Evolutionary conservation across 2,329 filamentous ascomycete species (phyloP), one percentile per base, ranked within the genome.

Genomic region (Fusarium subglutinans): DNA sequence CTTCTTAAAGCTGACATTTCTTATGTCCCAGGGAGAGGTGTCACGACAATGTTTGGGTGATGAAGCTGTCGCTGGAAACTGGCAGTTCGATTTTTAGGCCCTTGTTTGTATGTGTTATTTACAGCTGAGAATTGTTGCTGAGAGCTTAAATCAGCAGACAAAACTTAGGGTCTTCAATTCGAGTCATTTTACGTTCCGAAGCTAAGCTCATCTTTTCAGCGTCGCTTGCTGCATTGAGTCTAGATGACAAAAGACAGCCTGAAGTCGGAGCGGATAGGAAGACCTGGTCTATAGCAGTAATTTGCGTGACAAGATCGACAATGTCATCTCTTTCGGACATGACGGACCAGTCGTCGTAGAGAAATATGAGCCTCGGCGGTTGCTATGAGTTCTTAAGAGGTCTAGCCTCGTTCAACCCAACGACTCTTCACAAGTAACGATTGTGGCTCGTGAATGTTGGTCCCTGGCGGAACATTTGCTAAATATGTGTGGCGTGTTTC

Each of bases 261-360:
- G 10, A 2, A 8, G n/a, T 26, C 3, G 11, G 24, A 28, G 13
- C 3, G 3, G 20, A 22, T 6, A 48, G 10, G 3, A 22, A 1
- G 14, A 3, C 6, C 14, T 35, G 33, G 14, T 15, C 14, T 8
- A 35, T 15, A 15, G 3, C 33, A 7, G 33, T 35, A 3, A 15
- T 35, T 35, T 35, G 7, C 2, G 33, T 35, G 14, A 35, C 8
- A 35, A 35, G 14, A 3, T 30, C 5, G 10, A 17, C 20, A 0
- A 50, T 50, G 0, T 13, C 20, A 6, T 17, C 8, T 22, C 28
- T 17, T 12, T 30, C 20, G 0, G 14, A 30, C 14, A 50, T 50
- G 14, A 17, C 5, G 3, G 20, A 30, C 14, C 47, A 50, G 6
- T 50, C 28, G 3, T 18, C 7, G 6, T 50, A 50, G 10, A 50